Evolutionary conservation across 1,139 yeast genomes (phyloP), one percentile per base, ranked within the genome.

Genomic region (Protomyces lactucae-debilis): DNA sequence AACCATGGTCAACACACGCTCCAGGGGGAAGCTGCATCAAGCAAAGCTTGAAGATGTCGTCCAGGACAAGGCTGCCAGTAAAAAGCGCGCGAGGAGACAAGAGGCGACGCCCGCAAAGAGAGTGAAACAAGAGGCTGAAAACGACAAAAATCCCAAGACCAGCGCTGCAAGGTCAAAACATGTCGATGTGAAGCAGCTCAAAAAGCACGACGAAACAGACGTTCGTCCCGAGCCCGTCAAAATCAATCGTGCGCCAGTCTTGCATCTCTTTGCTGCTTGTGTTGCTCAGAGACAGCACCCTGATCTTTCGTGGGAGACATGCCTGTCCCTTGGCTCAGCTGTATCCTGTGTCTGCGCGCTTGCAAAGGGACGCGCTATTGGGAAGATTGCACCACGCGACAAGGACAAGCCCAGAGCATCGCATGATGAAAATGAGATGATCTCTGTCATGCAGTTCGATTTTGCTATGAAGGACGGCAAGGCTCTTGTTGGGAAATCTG

Each of bases 191-290:
- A 53, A 23, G 52, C 39, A 37, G 28, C 25, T 57, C 40, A 57
- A 57, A 52, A 51, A 48, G 55, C 52, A 55, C 25, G 61, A 57
- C 32, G 56, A 52, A 28, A 57, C 61, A 23, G 56, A 52, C 12
- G 8, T 4, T 9, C 14, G 12, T 23, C n/a, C 51, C 9, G 56
- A 21, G 14, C 55, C 56, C 10, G 51, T 57, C n/a, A 51, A 57
- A 39, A 57, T 57, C 61, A 57, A 57, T 5, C 48, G 61, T 10
- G 61, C 61, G 21, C 61, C 61, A 18, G 61, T 57, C n/a, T 40
- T 57, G 39, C 32, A 39, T 28, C 56, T 57, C 12, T 57, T 51
- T 36, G 61, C 61, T 8, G 21, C 61, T n/a, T 57, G 61, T 37
- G 52, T 48, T 12, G 61, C 61, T 21, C 52, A 48, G 14, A 21